Evolutionary conservation across 176 grass and related monocot genomes (phyloP), one percentile per base, ranked within the genome.

Genomic region (Oryza brachyantha): DNA sequence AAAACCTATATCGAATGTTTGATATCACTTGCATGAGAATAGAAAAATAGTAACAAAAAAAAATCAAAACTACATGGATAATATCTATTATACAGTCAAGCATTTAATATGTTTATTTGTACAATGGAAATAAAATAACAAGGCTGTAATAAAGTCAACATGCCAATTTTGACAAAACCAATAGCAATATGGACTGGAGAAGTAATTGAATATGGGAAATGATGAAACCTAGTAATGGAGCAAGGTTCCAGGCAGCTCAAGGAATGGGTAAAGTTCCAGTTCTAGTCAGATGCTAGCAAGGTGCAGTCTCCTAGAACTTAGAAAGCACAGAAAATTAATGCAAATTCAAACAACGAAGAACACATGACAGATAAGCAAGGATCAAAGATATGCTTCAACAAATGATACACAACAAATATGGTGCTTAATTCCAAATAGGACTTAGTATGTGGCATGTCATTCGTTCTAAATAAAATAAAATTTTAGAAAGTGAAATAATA

Each of bases 1-100:
- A 95, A 78, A 1, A 99, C 92, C 92, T 99, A 85, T 78, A 83
- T 89, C 55, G 7, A 32, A 67, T 13, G 63, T 62, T 43, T 39
- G 58, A 21, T 28, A 85, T 43, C 19, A 77, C 46, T 61, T 38
- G 21, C 22, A 65, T 64, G 75, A 67, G 28, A 83, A 84, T 46
- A 16, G 29, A 66, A 40, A 80, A 62, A 43, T 45, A 61, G 13
- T 19, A 75, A 12, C 16, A 11, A 60, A 66, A 71, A 71, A 38
- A 69, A 63, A 12, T 9, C 3, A 68, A 68, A 70, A 48, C n/a
- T 29, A 10, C 14, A 40, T 42, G 5, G 13, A 73, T 54, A 70
- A 41, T 40, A 55, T 35, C 50, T 8, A 70, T 40, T 50, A 32
- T 32, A 76, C 64, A 72, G 28, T 50, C 19, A n/a, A 32, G 10